Percentiles rank a stretch among this genome's conserved stretches.
These are phyloP conservation scores for Heliosperma pusillum DNA, from an alignment of 148 eudicot genomes.

Conservation along the genomic window DNA sequence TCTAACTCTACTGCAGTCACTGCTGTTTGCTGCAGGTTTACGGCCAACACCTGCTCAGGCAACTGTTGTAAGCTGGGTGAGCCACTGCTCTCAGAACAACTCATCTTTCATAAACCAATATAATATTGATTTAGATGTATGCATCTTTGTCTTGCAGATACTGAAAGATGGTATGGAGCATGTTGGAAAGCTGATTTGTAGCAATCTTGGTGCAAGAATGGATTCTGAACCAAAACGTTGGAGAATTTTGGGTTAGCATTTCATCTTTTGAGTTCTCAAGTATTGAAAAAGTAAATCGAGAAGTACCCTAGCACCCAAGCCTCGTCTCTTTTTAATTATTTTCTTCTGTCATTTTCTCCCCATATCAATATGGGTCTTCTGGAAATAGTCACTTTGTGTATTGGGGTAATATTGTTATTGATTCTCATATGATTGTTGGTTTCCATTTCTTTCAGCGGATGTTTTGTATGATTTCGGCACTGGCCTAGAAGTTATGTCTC, in stretches of 20 bases:
- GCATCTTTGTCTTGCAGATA: conserved; percentile 43
- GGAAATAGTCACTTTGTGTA: background rate
- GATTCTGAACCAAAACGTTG: conserved; percentile 98
- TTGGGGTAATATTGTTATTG: background rate
- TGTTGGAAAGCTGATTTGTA: conserved; percentile 91
- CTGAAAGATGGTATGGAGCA: conserved; percentile 99
- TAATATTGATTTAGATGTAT: background rate
- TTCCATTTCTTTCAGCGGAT: conserved; percentile 63
- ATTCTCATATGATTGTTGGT: conserved; percentile 15
- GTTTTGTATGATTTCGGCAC: conserved; percentile 91
- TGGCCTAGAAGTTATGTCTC: conserved; percentile 94
- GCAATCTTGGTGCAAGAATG: conserved; percentile 97
- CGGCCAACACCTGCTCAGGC: conserved; percentile 99
- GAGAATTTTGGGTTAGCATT: conserved; percentile 73
- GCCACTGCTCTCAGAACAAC: conserved; percentile 19
- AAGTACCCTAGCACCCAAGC: background rate
- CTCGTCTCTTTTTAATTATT: background rate
- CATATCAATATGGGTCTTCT: conserved; percentile 15
- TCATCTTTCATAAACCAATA: conserved; percentile 8
- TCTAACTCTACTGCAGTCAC: conserved; percentile 83
- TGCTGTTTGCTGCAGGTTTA: conserved; percentile 99
- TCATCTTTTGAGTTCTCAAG: background rate
- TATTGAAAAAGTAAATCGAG: background rate
- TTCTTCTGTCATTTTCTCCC: background rate
- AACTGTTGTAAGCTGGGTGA: conserved; percentile 97